Conservation (phyloP, 2,329 filamentous ascomycete genomes). For the Harringtonia aguacate region DNA sequence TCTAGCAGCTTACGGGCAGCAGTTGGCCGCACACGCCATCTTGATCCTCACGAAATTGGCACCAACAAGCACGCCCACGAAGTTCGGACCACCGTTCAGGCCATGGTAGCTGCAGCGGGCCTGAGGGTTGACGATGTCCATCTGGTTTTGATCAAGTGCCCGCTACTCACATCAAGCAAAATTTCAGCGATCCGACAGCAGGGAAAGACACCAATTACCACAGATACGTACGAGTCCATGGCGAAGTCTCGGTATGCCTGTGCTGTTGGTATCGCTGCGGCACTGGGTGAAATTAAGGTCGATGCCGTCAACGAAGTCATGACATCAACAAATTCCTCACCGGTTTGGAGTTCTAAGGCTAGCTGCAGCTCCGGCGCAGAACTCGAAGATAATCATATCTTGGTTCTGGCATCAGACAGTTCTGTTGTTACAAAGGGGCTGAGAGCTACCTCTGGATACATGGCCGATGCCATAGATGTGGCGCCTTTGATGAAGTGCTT, state of each 20-base stretch:
- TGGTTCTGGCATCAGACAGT: constrained; percentile 17
- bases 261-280: constrained; percentile 18
- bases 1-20: constrained; percentile 15
- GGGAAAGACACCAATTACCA: constrained; percentile 14
- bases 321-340: not conserved
- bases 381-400: constrained; percentile 19
- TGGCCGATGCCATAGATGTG: constrained; percentile 19
- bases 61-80: constrained; percentile 16
- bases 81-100: constrained; percentile 13
- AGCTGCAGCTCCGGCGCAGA: constrained; percentile 22
- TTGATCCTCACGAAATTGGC: constrained; percentile 19
- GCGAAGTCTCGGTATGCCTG: constrained; percentile 21
- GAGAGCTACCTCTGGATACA: constrained; percentile 13
- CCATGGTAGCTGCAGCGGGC: constrained; percentile 11
- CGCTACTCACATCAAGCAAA: constrained; percentile 19
- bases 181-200: constrained; percentile 14
- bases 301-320: too few relatives aligned
- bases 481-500: constrained; percentile 9
- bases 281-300: constrained; percentile 15
- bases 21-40: constrained; percentile 16
- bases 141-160: constrained; percentile 14
- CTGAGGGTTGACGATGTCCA: constrained; percentile 13
- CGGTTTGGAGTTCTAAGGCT: constrained; percentile 18
- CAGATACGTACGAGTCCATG: constrained; percentile 22
- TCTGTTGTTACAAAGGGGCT: constrained; percentile 8